Evolutionary conservation across 805 yeast genomes (phyloP).

Genomic region (Cephaloascus fragrans): DNA sequence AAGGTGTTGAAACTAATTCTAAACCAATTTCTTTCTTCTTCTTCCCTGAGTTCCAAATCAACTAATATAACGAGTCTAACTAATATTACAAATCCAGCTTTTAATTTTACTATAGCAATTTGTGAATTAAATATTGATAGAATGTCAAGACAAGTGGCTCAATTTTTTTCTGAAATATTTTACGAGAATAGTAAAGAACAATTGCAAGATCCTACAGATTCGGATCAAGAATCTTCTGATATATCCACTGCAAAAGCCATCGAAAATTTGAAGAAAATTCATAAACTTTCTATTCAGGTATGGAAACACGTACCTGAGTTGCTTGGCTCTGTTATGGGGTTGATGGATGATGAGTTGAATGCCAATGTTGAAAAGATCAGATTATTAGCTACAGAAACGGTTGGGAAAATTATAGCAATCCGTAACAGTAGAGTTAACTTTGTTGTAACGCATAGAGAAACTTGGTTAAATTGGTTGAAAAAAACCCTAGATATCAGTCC

Average conservation of each 20-base stretch:
- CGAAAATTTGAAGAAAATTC: conserved; percentile 49
- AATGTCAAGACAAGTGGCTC: conserved; percentile 67
- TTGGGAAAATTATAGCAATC: conserved; percentile 53
- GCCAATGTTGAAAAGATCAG: conserved; percentile 61
- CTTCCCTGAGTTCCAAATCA: conserved; percentile 11
- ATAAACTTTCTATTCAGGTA: conserved; percentile 49
- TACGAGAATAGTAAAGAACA: conserved; percentile 36
- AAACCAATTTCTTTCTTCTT: conserved; percentile 40
- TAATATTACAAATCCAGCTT: conserved; percentile 43
- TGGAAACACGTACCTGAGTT: conserved; percentile 78
- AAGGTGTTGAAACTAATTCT: conserved; percentile 53
- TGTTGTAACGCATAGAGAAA: conserved; percentile 42
- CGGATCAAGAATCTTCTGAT: conserved; percentile 11
- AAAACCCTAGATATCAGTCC: conserved; percentile 64
- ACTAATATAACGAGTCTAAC: conserved; percentile 10
- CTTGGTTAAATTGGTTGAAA: conserved; percentile 66
- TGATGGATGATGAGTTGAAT: conserved; percentile 68
- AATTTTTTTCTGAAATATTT: conserved; percentile 67
- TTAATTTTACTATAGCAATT: conserved; percentile 53
- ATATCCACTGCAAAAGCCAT: conserved; percentile 12
- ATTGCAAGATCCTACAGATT: conserved; percentile 10
- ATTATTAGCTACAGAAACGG: conserved; percentile 58
- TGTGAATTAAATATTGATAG: conserved; percentile 66
- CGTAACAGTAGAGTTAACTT: conserved; percentile 47
- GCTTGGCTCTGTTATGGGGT: conserved; percentile 63